A percentile compares a stretch with the other conserved stretches of the same genome.
Conservation (phyloP, 2,329 filamentous ascomycete genomes). For the Chaetothyriales sp. region DNA sequence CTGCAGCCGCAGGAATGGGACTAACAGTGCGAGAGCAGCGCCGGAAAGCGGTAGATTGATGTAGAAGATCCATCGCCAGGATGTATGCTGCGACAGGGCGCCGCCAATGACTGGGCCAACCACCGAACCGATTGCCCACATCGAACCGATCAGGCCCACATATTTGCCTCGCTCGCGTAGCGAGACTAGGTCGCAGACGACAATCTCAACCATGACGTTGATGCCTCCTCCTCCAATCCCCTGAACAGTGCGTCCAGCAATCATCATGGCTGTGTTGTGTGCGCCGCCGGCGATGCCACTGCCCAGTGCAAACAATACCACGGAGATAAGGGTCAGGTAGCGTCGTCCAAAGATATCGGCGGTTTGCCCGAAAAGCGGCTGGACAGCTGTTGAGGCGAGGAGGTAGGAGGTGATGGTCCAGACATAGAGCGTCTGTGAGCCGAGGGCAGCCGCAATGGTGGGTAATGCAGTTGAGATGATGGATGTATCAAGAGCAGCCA, state of each 20-base stretch:
- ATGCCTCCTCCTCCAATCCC: constrained; percentile 37
- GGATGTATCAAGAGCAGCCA: constrained; percentile 11
- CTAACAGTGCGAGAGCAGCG: constrained; percentile 20
- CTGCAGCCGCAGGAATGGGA: neutral
- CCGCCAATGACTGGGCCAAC: constrained; percentile 31
- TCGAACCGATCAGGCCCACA: constrained; percentile 22
- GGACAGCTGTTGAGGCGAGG: constrained; percentile 30
- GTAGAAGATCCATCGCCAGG: constrained; percentile 27
- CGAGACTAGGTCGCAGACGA: constrained; percentile 32
- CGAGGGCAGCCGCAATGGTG: constrained; percentile 19
- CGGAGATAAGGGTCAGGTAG: no score
- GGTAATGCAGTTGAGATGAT: constrained; percentile 26
- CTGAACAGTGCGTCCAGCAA: constrained; percentile 41
- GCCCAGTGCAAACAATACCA: constrained; percentile 24
- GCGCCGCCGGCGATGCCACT: constrained; percentile 39
- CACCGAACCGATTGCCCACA: constrained; percentile 27
- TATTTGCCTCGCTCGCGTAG: constrained; percentile 19
- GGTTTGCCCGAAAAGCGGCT: constrained; percentile 30
- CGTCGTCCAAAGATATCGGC: no score
- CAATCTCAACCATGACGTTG: constrained; percentile 30
- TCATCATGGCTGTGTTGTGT: constrained; percentile 30
- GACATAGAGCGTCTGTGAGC: constrained; percentile 16
- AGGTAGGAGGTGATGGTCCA: constrained; percentile 22
- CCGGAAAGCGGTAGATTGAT: constrained; percentile 28
- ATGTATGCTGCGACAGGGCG: constrained; percentile 23